Percentiles rank a stretch among this genome's conserved stretches.
These are phyloP conservation scores for Dittrichia graveolens DNA, from an alignment of 129 eudicot species.

Conservation along the genomic window DNA sequence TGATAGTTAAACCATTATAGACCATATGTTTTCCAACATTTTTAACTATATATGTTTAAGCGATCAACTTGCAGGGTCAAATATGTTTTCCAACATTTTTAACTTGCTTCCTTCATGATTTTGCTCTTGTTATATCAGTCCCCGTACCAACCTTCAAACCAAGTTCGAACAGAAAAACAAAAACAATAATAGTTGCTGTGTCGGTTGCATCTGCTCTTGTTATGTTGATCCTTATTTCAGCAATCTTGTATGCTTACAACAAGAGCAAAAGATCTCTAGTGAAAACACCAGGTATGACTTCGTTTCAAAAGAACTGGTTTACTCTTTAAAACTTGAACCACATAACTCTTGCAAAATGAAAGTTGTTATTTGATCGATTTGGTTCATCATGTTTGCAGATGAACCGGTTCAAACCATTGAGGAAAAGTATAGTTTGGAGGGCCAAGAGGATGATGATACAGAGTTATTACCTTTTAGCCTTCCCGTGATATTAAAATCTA, in stretches of 20 bases:
- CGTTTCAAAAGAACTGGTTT: not conserved
- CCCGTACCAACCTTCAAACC: not conserved
- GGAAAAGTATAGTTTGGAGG: slow-evolving; percentile 2
- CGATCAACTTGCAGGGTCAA: too few relatives aligned
- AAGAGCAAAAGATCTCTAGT: slow-evolving; percentile 21
- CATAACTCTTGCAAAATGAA: too few relatives aligned
- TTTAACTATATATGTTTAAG: too few relatives aligned
- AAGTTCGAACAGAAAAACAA: slow-evolving; percentile 7
- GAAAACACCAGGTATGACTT: not conserved
- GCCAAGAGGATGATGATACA: slow-evolving; percentile 30
- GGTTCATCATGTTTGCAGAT: not conserved
- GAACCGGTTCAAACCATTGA: not conserved
- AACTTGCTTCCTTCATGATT: not conserved
- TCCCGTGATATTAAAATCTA: slow-evolving; percentile 8
- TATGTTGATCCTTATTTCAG: not conserved
- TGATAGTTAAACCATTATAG: too few relatives aligned
- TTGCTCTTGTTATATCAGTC: not conserved
- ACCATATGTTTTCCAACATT: too few relatives aligned
- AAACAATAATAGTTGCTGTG: not conserved
- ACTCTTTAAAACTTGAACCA: too few relatives aligned
- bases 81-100: not conserved
- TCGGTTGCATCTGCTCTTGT: not conserved
- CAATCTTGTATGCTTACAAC: slow-evolving; percentile 12
- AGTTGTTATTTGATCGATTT: not conserved
- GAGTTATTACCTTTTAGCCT: slow-evolving; percentile 24